Percentiles rank a stretch among this genome's conserved stretches.
Conservation (phyloP, 192 early-diverging fungal genomes). For the Coemansia pectinata region DNA sequence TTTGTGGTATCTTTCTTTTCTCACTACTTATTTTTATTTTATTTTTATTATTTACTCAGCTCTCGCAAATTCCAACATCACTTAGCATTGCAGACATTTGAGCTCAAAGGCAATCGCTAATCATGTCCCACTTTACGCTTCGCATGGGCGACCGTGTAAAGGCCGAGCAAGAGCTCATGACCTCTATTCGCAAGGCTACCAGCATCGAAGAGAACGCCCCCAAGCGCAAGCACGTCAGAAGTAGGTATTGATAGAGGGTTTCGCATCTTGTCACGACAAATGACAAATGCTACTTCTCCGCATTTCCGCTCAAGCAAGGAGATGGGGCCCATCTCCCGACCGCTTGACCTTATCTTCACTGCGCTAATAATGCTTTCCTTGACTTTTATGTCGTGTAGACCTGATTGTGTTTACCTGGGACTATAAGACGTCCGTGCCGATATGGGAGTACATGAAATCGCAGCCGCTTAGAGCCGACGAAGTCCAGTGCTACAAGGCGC, state of each 20-base stretch:
- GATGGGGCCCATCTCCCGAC: not conserved
- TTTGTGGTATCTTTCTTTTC: not conserved
- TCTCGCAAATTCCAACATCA: not conserved
- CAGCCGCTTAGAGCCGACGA: constrained; percentile 90
- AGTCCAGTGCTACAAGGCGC: constrained; percentile 93
- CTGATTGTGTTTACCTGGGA: constrained; percentile 96
- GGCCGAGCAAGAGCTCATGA: constrained; percentile 82
- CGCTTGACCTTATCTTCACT: not conserved
- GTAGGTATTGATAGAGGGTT: constrained; percentile 12
- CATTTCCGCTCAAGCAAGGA: not conserved
- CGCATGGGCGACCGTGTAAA: constrained; percentile 67
- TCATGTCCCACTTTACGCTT: constrained; percentile 51
- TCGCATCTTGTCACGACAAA: not conserved
- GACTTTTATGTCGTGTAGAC: constrained; percentile 42
- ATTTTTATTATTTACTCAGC: not conserved
- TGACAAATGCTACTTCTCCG: not conserved
- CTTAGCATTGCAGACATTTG: not conserved
- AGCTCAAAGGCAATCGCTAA: not conserved
- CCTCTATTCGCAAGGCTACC: constrained; percentile 90
- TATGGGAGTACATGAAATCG: constrained; percentile 86
- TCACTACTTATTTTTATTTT: not conserved
- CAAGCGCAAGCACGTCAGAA: constrained; percentile 94
- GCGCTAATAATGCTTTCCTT: not conserved
- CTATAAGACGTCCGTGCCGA: constrained; percentile 77
- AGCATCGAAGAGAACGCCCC: constrained; percentile 88